A percentile compares a stretch with the other conserved stretches of the same genome.
phyloP scores from a whole-genome alignment of 2,329 filamentous ascomycete genomes.

The Chaetomiaceae sp. region DNA sequence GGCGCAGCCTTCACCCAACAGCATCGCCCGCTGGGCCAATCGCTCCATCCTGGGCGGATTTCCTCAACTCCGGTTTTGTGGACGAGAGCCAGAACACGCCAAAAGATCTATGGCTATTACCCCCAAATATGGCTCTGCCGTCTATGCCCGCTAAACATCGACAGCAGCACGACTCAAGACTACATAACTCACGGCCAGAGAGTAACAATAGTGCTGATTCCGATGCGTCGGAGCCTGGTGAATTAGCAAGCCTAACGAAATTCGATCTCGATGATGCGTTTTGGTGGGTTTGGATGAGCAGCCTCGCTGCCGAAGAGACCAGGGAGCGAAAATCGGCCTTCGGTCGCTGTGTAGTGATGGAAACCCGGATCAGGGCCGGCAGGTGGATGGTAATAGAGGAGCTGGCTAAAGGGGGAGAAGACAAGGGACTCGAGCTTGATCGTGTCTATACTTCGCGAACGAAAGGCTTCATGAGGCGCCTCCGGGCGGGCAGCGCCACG shows the following conservation, averaged over 20 bases:
- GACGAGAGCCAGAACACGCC: constrained; percentile 65
- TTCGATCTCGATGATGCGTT: constrained; percentile 92
- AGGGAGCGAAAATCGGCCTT: constrained; percentile 84
- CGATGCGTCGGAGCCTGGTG: constrained; percentile 79
- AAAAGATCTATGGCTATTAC: constrained; percentile 79
- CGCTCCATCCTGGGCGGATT: constrained; percentile 97
- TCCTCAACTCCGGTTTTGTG: constrained; percentile 86
- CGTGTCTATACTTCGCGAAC: constrained; percentile 93
- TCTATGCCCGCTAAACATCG: constrained; percentile 66
- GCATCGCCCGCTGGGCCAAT: constrained; percentile 68
- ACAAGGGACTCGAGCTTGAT: constrained; percentile 73
- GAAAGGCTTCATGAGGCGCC: constrained; percentile 89
- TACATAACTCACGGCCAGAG: constrained; percentile 69
- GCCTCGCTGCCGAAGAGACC: constrained; percentile 86
- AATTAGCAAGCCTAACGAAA: constrained; percentile 84
- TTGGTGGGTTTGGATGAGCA: constrained; percentile 99
- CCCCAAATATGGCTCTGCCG: constrained; percentile 85
- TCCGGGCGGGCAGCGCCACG: constrained; percentile 57
- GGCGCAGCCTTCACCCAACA: too few species aligned
- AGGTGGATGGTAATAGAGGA: constrained; percentile 96
- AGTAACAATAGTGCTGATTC: too few species aligned
- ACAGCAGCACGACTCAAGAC: constrained; percentile 81
- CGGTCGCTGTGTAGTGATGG: constrained; percentile 85
- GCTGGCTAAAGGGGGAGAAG: constrained; percentile 89
- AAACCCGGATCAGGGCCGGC: constrained; percentile 75